Percentiles rank a stretch among this genome's conserved stretches.
These are phyloP conservation scores for Rutstroemia sp. DNA, from an alignment of 2,329 filamentous ascomycete species.

Conservation along the genomic window DNA sequence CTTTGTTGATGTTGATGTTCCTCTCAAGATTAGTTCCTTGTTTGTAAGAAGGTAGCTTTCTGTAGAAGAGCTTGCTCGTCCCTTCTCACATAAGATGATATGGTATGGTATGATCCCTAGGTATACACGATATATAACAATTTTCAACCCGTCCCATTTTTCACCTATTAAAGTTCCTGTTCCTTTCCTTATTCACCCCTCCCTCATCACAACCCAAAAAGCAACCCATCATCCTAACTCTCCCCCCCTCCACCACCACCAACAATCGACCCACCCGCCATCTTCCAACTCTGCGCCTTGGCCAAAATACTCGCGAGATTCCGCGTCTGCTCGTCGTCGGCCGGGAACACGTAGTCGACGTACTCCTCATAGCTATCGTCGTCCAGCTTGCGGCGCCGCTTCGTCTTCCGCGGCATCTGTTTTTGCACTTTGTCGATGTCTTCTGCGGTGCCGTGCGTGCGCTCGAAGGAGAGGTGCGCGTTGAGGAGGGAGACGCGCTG, in stretches of 20 bases:
- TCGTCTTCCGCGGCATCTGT: conserved; percentile 89
- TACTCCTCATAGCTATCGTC: conserved; percentile 96
- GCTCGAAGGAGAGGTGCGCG: conserved; percentile 89
- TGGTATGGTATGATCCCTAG: too few relatives aligned
- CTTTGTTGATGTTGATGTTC: too few relatives aligned
- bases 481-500: conserved; percentile 80
- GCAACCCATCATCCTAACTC: too few relatives aligned
- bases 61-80: too few relatives aligned
- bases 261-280: conserved; percentile 23
- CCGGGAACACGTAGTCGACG: conserved; percentile 94
- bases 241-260: background rate
- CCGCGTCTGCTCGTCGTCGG: conserved; percentile 80
- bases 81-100: too few relatives aligned
- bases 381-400: conserved; percentile 85
- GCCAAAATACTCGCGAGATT: conserved; percentile 78
- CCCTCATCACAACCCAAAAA: too few relatives aligned
- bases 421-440: conserved; percentile 79
- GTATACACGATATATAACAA: too few relatives aligned
- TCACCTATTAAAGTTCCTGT: too few relatives aligned
- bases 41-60: too few relatives aligned
- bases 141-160: too few relatives aligned
- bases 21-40: too few relatives aligned
- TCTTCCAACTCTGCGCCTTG: conserved; percentile 68
- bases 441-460: conserved; percentile 66
- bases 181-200: too few relatives aligned